Evolutionary conservation across 805 yeast species (phyloP).

Genomic region (Naumovozyma castellii): DNA sequence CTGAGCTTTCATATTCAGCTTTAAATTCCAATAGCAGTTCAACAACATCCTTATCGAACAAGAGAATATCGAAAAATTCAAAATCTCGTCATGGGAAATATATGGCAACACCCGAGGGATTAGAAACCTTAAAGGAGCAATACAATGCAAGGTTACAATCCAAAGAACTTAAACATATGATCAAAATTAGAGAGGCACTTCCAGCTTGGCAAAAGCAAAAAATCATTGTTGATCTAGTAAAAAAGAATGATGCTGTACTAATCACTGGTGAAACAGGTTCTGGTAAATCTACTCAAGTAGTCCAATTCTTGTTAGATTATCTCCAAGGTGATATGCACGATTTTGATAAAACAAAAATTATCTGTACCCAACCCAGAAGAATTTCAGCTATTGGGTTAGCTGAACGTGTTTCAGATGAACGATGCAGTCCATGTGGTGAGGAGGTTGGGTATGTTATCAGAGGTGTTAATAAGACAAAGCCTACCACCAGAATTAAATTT

Average conservation of each 20-base stretch:
- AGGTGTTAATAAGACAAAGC: slow-evolving; percentile 68
- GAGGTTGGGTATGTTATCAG: slow-evolving; percentile 86
- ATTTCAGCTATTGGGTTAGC: slow-evolving; percentile 92
- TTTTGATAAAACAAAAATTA: slow-evolving; percentile 43
- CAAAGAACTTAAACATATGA: slow-evolving; percentile 32
- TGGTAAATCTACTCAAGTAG: slow-evolving; percentile 92
- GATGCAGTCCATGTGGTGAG: slow-evolving; percentile 37
- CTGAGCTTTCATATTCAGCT: slow-evolving; percentile 1
- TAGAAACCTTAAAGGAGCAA: slow-evolving; percentile 28
- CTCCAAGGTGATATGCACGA: slow-evolving; percentile 38
- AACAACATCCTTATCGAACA: background rate
- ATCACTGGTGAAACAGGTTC: slow-evolving; percentile 97
- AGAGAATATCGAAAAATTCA: slow-evolving; percentile 6
- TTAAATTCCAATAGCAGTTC: background rate
- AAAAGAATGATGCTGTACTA: slow-evolving; percentile 52
- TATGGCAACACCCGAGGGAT: slow-evolving; percentile 22
- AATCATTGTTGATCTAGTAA: slow-evolving; percentile 47
- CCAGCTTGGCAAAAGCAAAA: slow-evolving; percentile 79
- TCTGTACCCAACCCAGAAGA: slow-evolving; percentile 94
- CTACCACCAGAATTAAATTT: slow-evolving; percentile 65
- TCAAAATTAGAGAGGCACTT: slow-evolving; percentile 41
- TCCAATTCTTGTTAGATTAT: slow-evolving; percentile 76
- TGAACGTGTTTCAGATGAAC: slow-evolving; percentile 81
- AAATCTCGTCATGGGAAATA: slow-evolving; percentile 15
- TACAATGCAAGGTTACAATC: slow-evolving; percentile 30